Evolutionary conservation across 2,329 filamentous ascomycete species (phyloP).

Genomic region (Cytospora piceae): DNA sequence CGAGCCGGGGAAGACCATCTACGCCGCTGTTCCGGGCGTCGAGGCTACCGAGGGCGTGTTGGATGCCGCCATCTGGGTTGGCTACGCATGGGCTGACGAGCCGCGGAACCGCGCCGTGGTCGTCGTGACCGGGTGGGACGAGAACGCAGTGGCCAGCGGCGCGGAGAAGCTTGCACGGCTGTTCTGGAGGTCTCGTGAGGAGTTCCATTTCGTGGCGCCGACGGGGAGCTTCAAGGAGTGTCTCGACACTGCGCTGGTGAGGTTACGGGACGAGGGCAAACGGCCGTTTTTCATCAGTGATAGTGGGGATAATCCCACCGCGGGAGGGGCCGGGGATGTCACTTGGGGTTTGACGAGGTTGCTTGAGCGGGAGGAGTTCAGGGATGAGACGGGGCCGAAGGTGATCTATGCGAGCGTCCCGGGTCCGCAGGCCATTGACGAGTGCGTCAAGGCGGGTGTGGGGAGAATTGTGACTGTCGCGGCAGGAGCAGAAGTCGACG

Average conservation of each 20-base stretch:
- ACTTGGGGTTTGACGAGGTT: constrained; percentile 54
- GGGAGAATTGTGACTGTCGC: constrained; percentile 54
- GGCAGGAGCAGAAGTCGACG: constrained; percentile 53
- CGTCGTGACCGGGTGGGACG: constrained; percentile 56
- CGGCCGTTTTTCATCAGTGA: constrained; percentile 59
- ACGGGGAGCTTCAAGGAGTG: constrained; percentile 52
- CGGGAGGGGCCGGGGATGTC: constrained; percentile 57
- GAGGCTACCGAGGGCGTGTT: constrained; percentile 47
- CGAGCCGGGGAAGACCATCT: constrained; percentile 55
- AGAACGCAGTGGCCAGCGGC: constrained; percentile 41
- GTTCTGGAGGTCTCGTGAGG: constrained; percentile 52
- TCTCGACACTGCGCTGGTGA: constrained; percentile 47
- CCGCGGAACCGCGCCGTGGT: constrained; percentile 54
- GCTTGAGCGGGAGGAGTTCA: constrained; percentile 50
- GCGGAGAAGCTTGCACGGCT: constrained; percentile 49
- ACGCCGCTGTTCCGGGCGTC: constrained; percentile 50
- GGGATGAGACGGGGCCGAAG: constrained; percentile 40
- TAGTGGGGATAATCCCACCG: constrained; percentile 59
- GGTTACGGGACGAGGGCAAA: constrained; percentile 35
- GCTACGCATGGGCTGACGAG: constrained; percentile 61
- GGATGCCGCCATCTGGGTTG: constrained; percentile 59
- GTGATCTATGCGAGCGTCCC: constrained; percentile 60
- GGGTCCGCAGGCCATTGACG: constrained; percentile 47
- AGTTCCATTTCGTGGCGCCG: constrained; percentile 57
- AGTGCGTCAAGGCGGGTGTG: constrained; percentile 49